Base-by-base conservation (phyloP, 305 asterid species). In the Striga hermonthica region DNA sequence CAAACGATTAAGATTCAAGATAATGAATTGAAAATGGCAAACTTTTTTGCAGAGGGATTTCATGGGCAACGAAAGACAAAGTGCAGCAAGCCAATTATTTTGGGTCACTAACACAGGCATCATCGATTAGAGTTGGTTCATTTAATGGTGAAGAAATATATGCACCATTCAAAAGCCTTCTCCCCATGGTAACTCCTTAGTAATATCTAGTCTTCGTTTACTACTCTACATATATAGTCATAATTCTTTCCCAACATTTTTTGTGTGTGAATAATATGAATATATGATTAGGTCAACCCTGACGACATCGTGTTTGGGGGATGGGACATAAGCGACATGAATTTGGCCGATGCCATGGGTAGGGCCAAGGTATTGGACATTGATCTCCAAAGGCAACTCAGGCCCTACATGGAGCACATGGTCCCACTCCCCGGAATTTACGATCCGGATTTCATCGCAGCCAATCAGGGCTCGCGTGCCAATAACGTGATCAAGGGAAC, bases 371-470 rank as follows among this genome's bases (percentile, higher is more conserved):
- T 92, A 0, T 76, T 92, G 0, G 98, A 92, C 12, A 82, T 92
- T 72, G 98, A 92, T 83, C 90, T 92, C 28, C 98, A 92, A 64
- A 87, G 86, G 67, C 98, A 92, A 70, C 81, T 92, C 35, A 75
- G 97, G 85, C 90, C 98, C 58, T 92, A 92, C 87, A 87, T 92
- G 98, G 98, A 92, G 64, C 83, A 88, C 71, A 83, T 92, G 95
- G 94, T 87, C 84, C 98, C 98, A 31, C 97, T 92, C 67, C 98
- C 98, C 3, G 98, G 98, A 56, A 84, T 92, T 84, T 92, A 79
- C 78, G 81, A 86, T 47, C 80, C 98, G 10, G 98, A 92, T 85
- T 92, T 92, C 95, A 92, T 92, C 39, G 98, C 98, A 47, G 98
- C 98, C 14, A 92, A 92, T 63, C 98, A 92, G 81, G 96, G 87